Evolutionary conservation across 1,284 basidiomycete genomes (phyloP), one percentile per base, ranked within the genome.

Genomic region (Puccinia novopanici): DNA sequence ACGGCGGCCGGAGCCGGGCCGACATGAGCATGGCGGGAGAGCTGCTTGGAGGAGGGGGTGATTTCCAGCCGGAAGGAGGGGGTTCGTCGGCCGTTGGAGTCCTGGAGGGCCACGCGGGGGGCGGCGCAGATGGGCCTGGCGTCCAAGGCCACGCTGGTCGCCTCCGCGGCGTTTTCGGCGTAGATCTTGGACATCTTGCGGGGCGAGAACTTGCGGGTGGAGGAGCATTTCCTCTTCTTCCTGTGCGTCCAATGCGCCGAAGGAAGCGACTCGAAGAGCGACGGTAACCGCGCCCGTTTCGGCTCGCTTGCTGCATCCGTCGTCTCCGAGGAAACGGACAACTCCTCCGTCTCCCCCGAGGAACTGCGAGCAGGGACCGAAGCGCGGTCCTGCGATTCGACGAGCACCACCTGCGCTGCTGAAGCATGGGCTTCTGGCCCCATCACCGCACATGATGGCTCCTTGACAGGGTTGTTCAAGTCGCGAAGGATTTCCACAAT

Each of bases 401-500:
- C 0, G 12, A 22, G n/a, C 37, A 19, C 19, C 4, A n/a, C 5
- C 37, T 42, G 45, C 45, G n/a, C 13, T 50, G 24, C 10, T 13
- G 34, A 17, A 50, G 17, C 45, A 42, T 48, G 2, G 24, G 15
- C 48, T 63, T 63, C 24, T 40, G 34, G 4, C 22, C 40, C 45
- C 30, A 37, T 67, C 24, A 37, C n/a, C 10, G 24, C 45, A 55
- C n/a, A n/a, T n/a, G n/a, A 37, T 1, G n/a, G 50, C 50, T 48
- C 24, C 1, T 61, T 71, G 34, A 37, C 19, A 22, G 27, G 50
- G 19, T 24, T 27, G n/a, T 68, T 68, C 40, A 78, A 70, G 19
- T 42, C 30, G 19, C 71, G 45, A 68, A 80, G 40, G 24, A 80
- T 80, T 8, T 80, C 55, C 22, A 59, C 48, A 30, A 80, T 72